Evolutionary conservation across 352 stramenopile species (phyloP).

Genomic region (Pythium grandisporangium): DNA sequence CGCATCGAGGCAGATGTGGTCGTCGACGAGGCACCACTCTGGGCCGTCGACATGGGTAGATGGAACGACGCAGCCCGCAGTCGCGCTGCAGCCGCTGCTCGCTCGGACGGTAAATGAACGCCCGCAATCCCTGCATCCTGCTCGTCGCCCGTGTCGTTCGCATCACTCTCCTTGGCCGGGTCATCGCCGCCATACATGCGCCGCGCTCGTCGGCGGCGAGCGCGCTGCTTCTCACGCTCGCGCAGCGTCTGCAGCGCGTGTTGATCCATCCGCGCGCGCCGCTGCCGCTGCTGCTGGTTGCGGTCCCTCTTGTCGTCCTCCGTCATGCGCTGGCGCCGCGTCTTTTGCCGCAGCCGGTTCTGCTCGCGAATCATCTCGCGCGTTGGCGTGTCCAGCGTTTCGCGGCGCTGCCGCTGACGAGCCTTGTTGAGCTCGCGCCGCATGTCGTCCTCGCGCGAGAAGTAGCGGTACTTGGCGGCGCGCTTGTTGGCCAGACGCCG

Average conservation of each 20-base stretch:
- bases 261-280: slow-evolving; percentile 33
- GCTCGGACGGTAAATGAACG: neutral
- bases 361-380: slow-evolving; percentile 33
- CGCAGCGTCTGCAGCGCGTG: slow-evolving; percentile 26
- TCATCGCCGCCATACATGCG: slow-evolving; percentile 8
- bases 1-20: neutral
- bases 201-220: slow-evolving; percentile 18
- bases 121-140: neutral
- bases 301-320: slow-evolving; percentile 23
- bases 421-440: slow-evolving; percentile 7
- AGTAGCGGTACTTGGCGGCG: slow-evolving; percentile 63
- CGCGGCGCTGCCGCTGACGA: slow-evolving; percentile 23
- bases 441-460: slow-evolving; percentile 9
- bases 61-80: neutral
- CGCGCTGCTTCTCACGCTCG: slow-evolving; percentile 33
- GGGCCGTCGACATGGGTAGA: neutral
- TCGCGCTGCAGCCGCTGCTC: neutral
- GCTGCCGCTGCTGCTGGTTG: slow-evolving; percentile 36
- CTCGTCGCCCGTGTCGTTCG: neutral
- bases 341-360: slow-evolving; percentile 51
- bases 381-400: slow-evolving; percentile 32
- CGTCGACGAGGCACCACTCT: no score
- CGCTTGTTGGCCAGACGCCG: slow-evolving; percentile 44
- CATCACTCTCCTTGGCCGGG: neutral
- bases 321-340: slow-evolving; percentile 33